Conservation (phyloP, 495 filamentous ascomycete genomes). For the Elaphomyces granulatus region DNA sequence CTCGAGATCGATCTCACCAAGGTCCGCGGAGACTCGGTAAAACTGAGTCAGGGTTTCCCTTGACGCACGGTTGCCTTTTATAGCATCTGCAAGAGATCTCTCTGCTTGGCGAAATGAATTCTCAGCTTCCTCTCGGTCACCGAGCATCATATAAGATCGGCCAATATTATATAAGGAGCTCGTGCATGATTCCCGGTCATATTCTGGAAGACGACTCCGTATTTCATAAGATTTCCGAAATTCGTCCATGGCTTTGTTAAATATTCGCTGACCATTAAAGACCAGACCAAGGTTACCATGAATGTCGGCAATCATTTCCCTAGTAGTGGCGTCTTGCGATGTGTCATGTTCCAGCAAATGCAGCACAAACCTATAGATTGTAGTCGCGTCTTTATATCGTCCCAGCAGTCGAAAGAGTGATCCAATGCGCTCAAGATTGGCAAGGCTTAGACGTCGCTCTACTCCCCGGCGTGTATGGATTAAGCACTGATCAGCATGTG, state of each 20-base stretch:
- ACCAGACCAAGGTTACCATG: not conserved
- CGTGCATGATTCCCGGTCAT: not conserved
- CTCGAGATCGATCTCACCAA: not conserved
- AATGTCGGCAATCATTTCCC: not conserved
- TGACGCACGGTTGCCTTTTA: not conserved
- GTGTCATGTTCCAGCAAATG: not conserved
- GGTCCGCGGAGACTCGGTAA: constrained; percentile 1
- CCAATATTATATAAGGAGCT: constrained; percentile 1
- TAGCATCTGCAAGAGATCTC: not conserved
- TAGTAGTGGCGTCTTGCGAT: not conserved
- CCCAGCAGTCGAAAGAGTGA: not conserved
- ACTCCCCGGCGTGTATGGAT: not conserved
- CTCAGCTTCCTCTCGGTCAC: constrained; percentile 1
- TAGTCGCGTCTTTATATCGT: not conserved
- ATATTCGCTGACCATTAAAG: not conserved
- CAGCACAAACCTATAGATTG: not conserved
- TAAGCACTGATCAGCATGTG: not conserved
- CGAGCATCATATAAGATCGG: not conserved
- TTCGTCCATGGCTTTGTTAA: not conserved
- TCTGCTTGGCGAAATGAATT: not conserved
- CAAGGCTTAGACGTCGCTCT: not conserved
- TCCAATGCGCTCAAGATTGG: not conserved
- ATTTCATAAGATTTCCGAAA: constrained; percentile 2
- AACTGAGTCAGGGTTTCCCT: not conserved
- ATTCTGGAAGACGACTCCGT: no score